These are phyloP conservation scores for Bidens hawaiensis DNA, from an alignment of 140 eudicot genomes.

Conservation along the genomic window DNA sequence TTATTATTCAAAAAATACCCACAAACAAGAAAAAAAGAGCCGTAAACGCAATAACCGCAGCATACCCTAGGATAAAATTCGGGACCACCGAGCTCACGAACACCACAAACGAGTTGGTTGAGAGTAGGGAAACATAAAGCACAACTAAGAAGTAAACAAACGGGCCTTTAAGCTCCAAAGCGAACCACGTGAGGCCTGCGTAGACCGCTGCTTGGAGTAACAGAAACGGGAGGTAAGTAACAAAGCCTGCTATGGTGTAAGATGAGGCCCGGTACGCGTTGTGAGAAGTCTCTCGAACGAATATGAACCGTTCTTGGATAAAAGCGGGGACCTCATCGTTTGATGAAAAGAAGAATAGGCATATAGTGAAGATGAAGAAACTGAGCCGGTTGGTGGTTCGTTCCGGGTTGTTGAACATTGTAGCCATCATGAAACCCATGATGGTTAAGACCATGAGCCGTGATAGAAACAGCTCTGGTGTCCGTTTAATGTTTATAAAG, in stretches of 20 bases:
- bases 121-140: constrained; percentile 49
- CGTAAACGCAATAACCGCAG: constrained; percentile 71
- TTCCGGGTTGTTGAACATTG: constrained; percentile 52
- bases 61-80: constrained; percentile 64
- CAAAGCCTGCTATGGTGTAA: constrained; percentile 63
- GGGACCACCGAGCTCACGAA: constrained; percentile 80
- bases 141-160: constrained; percentile 55
- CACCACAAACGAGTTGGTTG: constrained; percentile 73
- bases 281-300: constrained; percentile 66
- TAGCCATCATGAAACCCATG: constrained; percentile 76
- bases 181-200: constrained; percentile 51
- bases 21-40: constrained; percentile 68
- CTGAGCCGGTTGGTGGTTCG: constrained; percentile 44
- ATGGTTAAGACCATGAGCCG: constrained; percentile 56
- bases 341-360: constrained; percentile 72
- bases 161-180: constrained; percentile 50
- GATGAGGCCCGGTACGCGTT: constrained; percentile 75
- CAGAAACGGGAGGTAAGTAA: constrained; percentile 72
- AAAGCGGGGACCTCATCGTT: constrained; percentile 78
- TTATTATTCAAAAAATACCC: constrained; percentile 59
- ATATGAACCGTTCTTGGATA: constrained; percentile 66
- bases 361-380: constrained; percentile 76
- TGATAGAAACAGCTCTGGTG: constrained; percentile 71
- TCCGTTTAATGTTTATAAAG: constrained; percentile 60
- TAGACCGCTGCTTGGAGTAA: constrained; percentile 57